phyloP scores from a whole-genome alignment of 2,329 filamentous ascomycete species.

The Cytospora leucostoma region DNA sequence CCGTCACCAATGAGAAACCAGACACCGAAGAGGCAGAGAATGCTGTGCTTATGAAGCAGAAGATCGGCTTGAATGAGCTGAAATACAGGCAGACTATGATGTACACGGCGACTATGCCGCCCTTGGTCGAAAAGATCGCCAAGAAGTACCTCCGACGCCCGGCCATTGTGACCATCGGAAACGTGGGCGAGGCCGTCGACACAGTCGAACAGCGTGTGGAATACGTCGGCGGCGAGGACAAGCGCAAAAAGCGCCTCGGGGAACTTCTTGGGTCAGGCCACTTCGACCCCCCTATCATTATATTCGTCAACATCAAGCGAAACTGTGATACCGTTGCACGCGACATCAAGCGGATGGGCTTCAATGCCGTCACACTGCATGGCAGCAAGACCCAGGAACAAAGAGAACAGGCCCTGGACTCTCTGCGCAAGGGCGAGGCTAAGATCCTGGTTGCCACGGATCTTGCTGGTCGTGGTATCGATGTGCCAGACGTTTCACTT shows the following conservation, averaged over 20 bases:
- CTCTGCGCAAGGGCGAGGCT: conserved; percentile 76
- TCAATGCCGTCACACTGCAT: conserved; percentile 86
- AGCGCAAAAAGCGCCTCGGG: conserved; percentile 91
- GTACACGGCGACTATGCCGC: conserved; percentile 99
- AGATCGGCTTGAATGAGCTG: conserved; percentile 67
- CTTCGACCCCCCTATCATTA: conserved; percentile 89
- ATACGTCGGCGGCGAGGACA: conserved; percentile 87
- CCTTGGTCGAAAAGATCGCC: conserved; percentile 91
- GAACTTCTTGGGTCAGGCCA: conserved; percentile 82
- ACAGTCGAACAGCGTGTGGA: conserved; percentile 98
- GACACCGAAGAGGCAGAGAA: conserved; percentile 92
- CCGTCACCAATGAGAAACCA: conserved; percentile 91
- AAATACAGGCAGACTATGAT: conserved; percentile 98
- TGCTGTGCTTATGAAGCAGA: conserved; percentile 77
- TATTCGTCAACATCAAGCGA: conserved; percentile 99
- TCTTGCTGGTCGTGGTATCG: conserved; percentile 94
- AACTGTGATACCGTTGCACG: conserved; percentile 95
- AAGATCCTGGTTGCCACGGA: conserved; percentile 95
- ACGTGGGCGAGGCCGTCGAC: conserved; percentile 92
- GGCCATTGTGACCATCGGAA: conserved; percentile 92
- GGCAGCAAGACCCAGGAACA: conserved; percentile 97
- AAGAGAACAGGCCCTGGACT: conserved; percentile 85
- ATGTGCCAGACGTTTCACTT: conserved; percentile 89
- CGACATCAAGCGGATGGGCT: conserved; percentile 93
- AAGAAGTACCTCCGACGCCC: conserved; percentile 92